Base-by-base conservation (phyloP, 2,329 filamentous ascomycete genomes). In the Arthrobotrys musiformis region DNA sequence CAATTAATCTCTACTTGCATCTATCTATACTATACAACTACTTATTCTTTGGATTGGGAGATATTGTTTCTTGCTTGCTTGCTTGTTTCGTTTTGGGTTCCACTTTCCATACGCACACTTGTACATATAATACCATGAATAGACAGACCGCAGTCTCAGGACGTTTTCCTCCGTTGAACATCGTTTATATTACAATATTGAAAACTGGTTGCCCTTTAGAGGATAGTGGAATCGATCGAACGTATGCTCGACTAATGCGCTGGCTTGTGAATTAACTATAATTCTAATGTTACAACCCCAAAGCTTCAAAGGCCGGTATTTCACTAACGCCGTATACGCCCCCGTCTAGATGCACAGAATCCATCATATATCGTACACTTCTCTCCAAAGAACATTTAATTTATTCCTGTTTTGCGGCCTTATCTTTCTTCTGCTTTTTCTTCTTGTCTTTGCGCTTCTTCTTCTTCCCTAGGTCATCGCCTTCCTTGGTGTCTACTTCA, bases 331-430 rank as follows among this genome's bases (percentile, higher is more conserved):
- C 37, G 79, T 79, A 44, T 81, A 74, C 2, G 81, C 80, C 7
- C 80, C 7, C 79, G 79, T 8, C 79, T 78, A 19, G 84, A 83
- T 28, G 83, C 83, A 63, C 1, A 40, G 35, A 28, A 19, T 28
- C 1, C n/a, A 52, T 24, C 35, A 19, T 37, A 40, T 70, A 70
- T 78, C 40, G 61, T 78, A 68, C 66, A 72, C 42, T 24, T 46
- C 68, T 40, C 15, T 7, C 5, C 11, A 11, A 37, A 26, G n/a
- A n/a, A n/a, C n/a, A 6, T 42, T 7, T 50, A 17, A 33, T 15
- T 44, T 42, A 54, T 33, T 70, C 70, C 50, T 72, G 58, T 46
- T 61, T 75, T 2, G 24, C 17, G 8, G 46, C 37, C 26, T 70
- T 79, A 48, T 68, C 54, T 35, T 80, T 79, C 81, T 79, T 70